A percentile compares a stretch with the other conserved stretches of the same genome.
Conservation (phyloP, 2,329 filamentous ascomycete species). For the Arachnopeziza araneosa region DNA sequence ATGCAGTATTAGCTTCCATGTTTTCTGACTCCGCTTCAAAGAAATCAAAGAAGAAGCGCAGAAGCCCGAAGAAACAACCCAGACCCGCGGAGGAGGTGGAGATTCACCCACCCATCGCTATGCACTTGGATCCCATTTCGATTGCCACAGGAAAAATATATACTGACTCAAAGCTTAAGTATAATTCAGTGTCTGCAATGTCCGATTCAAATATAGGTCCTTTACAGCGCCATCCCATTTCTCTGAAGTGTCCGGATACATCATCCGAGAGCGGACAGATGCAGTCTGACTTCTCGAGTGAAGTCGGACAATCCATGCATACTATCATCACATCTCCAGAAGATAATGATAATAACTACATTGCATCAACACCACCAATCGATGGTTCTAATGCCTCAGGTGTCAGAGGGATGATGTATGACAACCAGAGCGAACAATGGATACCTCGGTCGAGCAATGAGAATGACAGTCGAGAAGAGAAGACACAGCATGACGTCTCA, state of each 20-base stretch:
- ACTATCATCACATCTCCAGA: neutral
- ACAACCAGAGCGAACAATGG: neutral
- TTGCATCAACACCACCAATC: neutral
- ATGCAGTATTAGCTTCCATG: neutral
- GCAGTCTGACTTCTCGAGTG: no score
- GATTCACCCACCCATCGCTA: no score
- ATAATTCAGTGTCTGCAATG: no score
- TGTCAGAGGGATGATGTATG: neutral
- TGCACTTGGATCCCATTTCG: no score
- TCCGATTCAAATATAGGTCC: no score
- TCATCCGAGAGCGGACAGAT: no score
- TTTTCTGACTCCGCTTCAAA: neutral
- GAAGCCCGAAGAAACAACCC: neutral
- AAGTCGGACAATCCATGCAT: no score
- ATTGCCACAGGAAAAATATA: no score
- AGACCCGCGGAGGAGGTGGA: neutral
- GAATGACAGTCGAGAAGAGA: neutral
- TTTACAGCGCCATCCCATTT: no score
- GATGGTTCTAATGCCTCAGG: neutral
- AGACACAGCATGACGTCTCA: neutral
- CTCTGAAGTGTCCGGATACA: no score
- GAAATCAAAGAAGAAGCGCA: neutral
- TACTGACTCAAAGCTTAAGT: no score
- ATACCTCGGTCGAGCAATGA: neutral
- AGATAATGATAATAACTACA: neutral